Percentiles rank a stretch among this genome's conserved stretches.
phyloP scores from a whole-genome alignment of 1,284 basidiomycete species.

The Singerocomus rubriflavus region DNA sequence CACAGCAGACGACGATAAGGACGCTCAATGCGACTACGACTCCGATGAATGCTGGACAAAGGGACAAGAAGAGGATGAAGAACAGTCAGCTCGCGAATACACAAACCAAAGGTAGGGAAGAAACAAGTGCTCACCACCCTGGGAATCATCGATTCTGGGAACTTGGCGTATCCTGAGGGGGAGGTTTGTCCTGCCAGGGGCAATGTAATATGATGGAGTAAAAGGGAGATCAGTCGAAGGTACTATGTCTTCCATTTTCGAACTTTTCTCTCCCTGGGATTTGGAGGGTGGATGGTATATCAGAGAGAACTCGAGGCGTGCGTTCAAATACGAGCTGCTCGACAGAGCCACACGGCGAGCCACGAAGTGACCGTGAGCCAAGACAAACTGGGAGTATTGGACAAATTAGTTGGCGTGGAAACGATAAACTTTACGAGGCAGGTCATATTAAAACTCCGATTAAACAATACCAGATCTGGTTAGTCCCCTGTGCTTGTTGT shows the following conservation, averaged over 20 bases:
- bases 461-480: no score
- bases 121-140: conserved; percentile 36
- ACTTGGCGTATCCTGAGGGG: conserved; percentile 28
- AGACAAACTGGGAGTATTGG: no score
- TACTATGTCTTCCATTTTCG: conserved; percentile 1
- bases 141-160: conserved; percentile 45
- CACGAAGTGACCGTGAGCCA: no score
- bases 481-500: no score
- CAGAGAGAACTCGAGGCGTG: neutral
- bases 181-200: conserved; percentile 3
- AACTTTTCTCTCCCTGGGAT: neutral
- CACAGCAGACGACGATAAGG: conserved; percentile 42
- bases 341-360: conserved; percentile 3
- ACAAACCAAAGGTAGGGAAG: neutral
- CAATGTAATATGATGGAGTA: neutral
- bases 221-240: neutral
- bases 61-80: neutral
- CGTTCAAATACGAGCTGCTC: conserved; percentile 2
- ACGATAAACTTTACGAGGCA: no score
- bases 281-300: neutral
- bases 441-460: no score
- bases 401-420: no score
- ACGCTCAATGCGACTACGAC: conserved; percentile 44
- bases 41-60: conserved; percentile 43
- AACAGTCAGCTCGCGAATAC: neutral